These are phyloP conservation scores for Arabis alpina DNA, from an alignment of 345 rosid species.

Conservation along the genomic window DNA sequence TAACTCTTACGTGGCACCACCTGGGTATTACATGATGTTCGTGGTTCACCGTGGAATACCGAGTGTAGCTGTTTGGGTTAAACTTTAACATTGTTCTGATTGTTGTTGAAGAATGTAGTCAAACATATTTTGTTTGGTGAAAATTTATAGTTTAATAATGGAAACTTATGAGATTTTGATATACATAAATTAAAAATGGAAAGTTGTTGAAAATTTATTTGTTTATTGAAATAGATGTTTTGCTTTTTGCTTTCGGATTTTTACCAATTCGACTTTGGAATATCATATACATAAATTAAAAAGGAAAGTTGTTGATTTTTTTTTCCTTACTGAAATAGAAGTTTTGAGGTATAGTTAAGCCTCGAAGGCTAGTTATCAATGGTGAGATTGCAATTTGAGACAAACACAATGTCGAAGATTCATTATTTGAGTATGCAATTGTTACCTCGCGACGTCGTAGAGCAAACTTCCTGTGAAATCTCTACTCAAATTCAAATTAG, in stretches of 20 bases:
- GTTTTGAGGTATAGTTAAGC: neutral
- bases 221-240: neutral
- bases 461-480: neutral
- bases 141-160: conserved; percentile 6
- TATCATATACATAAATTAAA: no score
- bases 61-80: conserved; percentile 69
- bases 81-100: no score
- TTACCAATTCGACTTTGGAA: neutral
- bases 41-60: conserved; percentile 69
- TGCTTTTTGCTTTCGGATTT: neutral
- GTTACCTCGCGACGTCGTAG: no score
- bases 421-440: no score
- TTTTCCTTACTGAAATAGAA: no score
- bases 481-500: neutral
- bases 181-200: neutral
- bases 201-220: neutral
- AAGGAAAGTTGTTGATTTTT: no score
- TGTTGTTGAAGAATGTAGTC: neutral
- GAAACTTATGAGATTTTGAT: conserved; percentile 1
- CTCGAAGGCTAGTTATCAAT: neutral
- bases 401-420: neutral
- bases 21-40: conserved; percentile 75
- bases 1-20: conserved; percentile 57
- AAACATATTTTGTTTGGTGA: no score
- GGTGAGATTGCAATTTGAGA: conserved; percentile 11